Evolutionary conservation across 768 basidiomycete genomes (phyloP), one percentile per base, ranked within the genome.

Genomic region (Rhodotorula taiwanensis): DNA sequence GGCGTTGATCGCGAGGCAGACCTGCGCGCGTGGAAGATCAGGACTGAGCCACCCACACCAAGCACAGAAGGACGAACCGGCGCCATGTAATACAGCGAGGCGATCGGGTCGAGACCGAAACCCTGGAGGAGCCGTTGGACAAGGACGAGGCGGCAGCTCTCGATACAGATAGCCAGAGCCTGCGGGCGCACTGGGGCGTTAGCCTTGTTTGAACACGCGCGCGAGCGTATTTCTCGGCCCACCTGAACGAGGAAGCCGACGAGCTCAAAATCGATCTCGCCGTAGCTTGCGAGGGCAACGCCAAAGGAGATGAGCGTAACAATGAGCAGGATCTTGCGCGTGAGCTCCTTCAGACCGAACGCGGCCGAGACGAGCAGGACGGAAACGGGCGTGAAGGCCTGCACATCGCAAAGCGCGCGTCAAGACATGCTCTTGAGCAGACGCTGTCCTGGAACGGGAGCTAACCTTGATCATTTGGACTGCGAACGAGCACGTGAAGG

Each of bases 51-150:
- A n/a, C n/a, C n/a, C 41, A 41, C 20, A 11, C 20, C 41, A 41
- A 44, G 43, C 8, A 7, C 11, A 44, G 20, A 44, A 8, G 43
- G 23, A n/a, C 43, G 43, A 10, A 44, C 43, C 18, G 79, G 76
- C 0, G 66, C 67, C 49, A 55, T 54, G 59, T 69, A 62, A 41
- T 51, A 63, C 31, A 60, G 55, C 10, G 55, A 52, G 1, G 63
- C 42, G 55, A 66, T 51, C 31, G 52, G 51, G 52, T 55, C 50
- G 20, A 98, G 95, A 77, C 94, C 95, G 73, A 94, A 79, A 39
- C 91, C 91, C 74, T 98, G 92, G 0, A 98, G 80, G 36, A 98
- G 83, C 53, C 92, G 83, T 74, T 98, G 88, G 60, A 98, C 94
- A 86, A 97, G 89, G 20, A 98, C 90, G 16, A 98, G 83, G 42